These are phyloP conservation scores for Pterulicium gracile DNA, from an alignment of 1,284 basidiomycete species.

Conservation along the genomic window DNA sequence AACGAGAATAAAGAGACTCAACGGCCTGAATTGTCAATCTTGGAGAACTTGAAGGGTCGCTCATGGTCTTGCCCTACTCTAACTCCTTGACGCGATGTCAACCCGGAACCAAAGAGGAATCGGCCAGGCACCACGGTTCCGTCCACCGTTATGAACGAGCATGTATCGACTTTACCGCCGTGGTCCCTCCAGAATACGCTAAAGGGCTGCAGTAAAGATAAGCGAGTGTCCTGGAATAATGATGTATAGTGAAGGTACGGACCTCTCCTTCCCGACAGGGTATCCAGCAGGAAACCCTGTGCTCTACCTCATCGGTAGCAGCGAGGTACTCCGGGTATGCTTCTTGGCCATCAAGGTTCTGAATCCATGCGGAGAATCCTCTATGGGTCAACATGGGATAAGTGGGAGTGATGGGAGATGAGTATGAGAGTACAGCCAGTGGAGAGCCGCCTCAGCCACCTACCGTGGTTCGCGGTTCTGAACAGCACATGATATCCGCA, in stretches of 20 bases:
- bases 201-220: conserved; percentile 31
- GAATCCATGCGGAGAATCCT: conserved; percentile 58
- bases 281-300: conserved; percentile 54
- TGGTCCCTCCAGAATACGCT: conserved; percentile 50
- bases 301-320: conserved; percentile 27
- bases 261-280: conserved; percentile 47
- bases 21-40: conserved; percentile 22
- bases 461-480: too few relatives aligned
- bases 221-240: neutral
- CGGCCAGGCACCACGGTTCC: conserved; percentile 46
- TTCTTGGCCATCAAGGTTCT: conserved; percentile 27
- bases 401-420: too few relatives aligned
- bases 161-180: conserved; percentile 39
- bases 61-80: conserved; percentile 34
- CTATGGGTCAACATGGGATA: conserved; percentile 40
- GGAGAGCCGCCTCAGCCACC: too few relatives aligned
- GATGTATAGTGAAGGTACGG: conserved; percentile 8
- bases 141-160: conserved; percentile 47
- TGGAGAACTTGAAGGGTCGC: conserved; percentile 45
- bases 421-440: too few relatives aligned
- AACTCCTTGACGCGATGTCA: conserved; percentile 32
- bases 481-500: too few relatives aligned
- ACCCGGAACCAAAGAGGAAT: conserved; percentile 44
- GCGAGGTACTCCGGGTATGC: conserved; percentile 41
- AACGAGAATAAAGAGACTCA: neutral